phyloP scores from a whole-genome alignment of 768 basidiomycete genomes.

The Daedalea quercina region DNA sequence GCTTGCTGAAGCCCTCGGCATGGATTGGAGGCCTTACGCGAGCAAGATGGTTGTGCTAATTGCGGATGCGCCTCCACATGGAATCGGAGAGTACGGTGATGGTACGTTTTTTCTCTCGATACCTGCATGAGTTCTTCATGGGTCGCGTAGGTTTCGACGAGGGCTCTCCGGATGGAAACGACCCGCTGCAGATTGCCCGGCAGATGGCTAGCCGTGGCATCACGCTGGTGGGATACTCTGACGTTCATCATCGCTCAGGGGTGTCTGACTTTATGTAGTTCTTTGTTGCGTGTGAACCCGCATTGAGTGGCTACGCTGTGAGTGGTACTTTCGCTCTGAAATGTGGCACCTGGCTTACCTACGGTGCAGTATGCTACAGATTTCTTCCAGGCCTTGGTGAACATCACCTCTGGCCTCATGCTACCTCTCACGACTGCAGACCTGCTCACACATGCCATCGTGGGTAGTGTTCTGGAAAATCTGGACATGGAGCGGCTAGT shows the following conservation, averaged over 20 bases:
- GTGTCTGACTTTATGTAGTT: slow-evolving; percentile 46
- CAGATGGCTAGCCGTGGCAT: slow-evolving; percentile 88
- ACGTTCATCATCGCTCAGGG: slow-evolving; percentile 1
- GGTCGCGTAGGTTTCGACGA: slow-evolving; percentile 70
- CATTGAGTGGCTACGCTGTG: slow-evolving; percentile 86
- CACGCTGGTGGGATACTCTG: slow-evolving; percentile 55
- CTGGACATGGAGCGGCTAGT: slow-evolving; percentile 97
- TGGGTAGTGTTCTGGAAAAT: slow-evolving; percentile 94
- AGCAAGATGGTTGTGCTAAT: slow-evolving; percentile 97
- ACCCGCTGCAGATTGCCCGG: slow-evolving; percentile 84
- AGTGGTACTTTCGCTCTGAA: slow-evolving; percentile 19
- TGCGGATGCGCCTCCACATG: slow-evolving; percentile 96
- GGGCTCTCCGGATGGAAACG: slow-evolving; percentile 90
- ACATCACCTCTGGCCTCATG: slow-evolving; percentile 93
- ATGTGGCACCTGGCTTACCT: slow-evolving; percentile 9
- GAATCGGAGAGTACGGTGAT: slow-evolving; percentile 95
- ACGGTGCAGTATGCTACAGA: slow-evolving; percentile 74
- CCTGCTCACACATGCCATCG: slow-evolving; percentile 91
- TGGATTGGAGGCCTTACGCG: slow-evolving; percentile 86
- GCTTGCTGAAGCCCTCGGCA: slow-evolving; percentile 74
- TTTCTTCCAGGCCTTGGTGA: slow-evolving; percentile 89
- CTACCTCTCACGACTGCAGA: slow-evolving; percentile 93
- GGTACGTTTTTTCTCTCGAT: slow-evolving; percentile 41
- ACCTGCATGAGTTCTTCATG: slow-evolving; percentile 7
- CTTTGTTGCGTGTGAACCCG: slow-evolving; percentile 98